Evolutionary conservation across 2,329 filamentous ascomycete species (phyloP), one percentile per base, ranked within the genome.

Genomic region (Anthostomella pinea): DNA sequence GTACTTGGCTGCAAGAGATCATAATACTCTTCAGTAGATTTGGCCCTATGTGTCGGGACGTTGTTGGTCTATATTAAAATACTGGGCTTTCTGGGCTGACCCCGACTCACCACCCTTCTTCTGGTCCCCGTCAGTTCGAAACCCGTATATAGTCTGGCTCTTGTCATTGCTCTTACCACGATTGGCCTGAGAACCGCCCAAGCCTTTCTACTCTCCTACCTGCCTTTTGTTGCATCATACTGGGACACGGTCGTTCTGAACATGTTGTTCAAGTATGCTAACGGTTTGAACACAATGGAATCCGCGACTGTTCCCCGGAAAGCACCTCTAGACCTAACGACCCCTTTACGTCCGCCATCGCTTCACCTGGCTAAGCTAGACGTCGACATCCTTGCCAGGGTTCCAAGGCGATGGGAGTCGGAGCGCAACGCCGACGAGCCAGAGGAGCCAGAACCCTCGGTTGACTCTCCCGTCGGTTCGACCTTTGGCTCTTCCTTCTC

Each of bases 31-130:
- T 49, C 43, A 45, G 43, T 46, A 49, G 44, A 46, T 41, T 43
- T 43, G 39, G 43, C 40, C 49, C 46, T 50, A 38, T 45, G 41
- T 40, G 39, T 43, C 42, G 44, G 45, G 45, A 47, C 36, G 27
- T 38, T 45, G 48, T 53, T 54, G 49, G 46, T 47, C 44, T 56
- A 54, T 56, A 56, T 53, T 54, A 54, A 43, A 26, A 48, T 41
- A 47, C 39, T 33, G 33, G 41, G 41, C 35, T 46, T 31, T 43
- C 21, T 41, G 27, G 24, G 29, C 47, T 33, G 20, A 35, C 33
- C 30, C 40, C 8, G 28, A 33, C 31, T 16, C 46, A 39, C 40
- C 46, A 35, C 39, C 35, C 18, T 30, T 44, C 33, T 19, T 41
- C 46, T 44, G n/a, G n/a, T 43, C 30, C 34, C 35, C 36, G 40